Conservation (phyloP, 163 green algal species). For the Prototheca wickerhamii region DNA sequence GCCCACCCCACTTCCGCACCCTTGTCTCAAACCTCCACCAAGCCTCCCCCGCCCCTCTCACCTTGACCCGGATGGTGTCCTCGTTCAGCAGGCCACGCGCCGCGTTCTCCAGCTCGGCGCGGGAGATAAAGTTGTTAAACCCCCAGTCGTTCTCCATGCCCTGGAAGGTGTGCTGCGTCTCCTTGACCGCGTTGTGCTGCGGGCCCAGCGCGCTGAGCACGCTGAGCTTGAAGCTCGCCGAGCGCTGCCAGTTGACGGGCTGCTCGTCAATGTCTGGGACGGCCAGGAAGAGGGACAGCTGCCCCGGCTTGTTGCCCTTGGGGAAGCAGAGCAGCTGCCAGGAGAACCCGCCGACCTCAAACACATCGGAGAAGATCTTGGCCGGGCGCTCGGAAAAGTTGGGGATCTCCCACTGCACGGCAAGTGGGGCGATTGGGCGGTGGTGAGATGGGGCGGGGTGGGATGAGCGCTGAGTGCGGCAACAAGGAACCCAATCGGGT, state of each 20-base stretch:
- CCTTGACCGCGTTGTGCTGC: slow-evolving; percentile 34
- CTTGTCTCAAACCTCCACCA: background rate
- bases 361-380: slow-evolving; percentile 21
- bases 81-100: slow-evolving; percentile 46
- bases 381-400: slow-evolving; percentile 6
- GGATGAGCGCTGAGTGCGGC: too few species aligned
- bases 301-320: slow-evolving; percentile 38
- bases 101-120: slow-evolving; percentile 48
- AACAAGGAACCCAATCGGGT: too few species aligned
- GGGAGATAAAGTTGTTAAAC: slow-evolving; percentile 73
- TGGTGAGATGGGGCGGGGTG: too few species aligned
- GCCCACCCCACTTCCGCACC: too few species aligned
- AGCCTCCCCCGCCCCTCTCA: background rate
- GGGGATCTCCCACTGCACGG: slow-evolving; percentile 27
- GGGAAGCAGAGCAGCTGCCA: slow-evolving; percentile 68
- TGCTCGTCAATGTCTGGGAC: slow-evolving; percentile 45
- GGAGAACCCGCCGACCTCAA: slow-evolving; percentile 33
- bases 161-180: slow-evolving; percentile 75
- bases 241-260: slow-evolving; percentile 39
- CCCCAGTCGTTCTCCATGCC: slow-evolving; percentile 79
- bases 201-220: slow-evolving; percentile 50
- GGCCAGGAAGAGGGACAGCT: slow-evolving; percentile 62
- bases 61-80: slow-evolving; percentile 13
- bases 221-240: slow-evolving; percentile 57
- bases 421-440: too few species aligned